A percentile compares a stretch with the other conserved stretches of the same genome.
Conservation (phyloP, 1,139 yeast species). For the Blastobotrys arbuscula region DNA sequence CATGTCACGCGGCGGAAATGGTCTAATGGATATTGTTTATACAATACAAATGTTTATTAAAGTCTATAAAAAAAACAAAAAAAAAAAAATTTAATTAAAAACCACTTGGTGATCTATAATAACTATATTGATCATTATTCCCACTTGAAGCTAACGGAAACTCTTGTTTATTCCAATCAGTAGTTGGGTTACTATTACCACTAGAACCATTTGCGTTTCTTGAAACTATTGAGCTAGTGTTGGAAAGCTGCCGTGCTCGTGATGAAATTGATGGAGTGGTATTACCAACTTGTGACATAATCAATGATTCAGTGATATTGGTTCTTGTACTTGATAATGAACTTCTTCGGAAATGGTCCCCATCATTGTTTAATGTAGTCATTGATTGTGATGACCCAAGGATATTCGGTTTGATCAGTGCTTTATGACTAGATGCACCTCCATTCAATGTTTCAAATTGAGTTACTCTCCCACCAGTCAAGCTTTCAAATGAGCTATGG, state of each 20-base stretch:
- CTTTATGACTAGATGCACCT: background rate
- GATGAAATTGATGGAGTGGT: background rate
- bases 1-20: too few species aligned
- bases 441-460: background rate
- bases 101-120: conserved; percentile 7
- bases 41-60: too few species aligned
- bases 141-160: conserved; percentile 9
- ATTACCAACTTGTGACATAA: background rate
- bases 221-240: background rate
- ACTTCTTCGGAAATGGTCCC: conserved; percentile 1
- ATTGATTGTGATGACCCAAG: background rate
- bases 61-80: background rate
- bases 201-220: background rate
- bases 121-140: conserved; percentile 5
- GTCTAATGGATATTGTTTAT: too few species aligned
- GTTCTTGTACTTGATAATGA: background rate
- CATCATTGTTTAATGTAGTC: background rate
- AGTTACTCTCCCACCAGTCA: background rate
- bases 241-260: background rate
- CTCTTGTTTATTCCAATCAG: conserved; percentile 7
- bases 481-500: background rate
- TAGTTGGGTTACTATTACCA: background rate
- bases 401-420: background rate
- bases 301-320: background rate
- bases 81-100: conserved; percentile 1